Percentiles rank a stretch among this genome's conserved stretches.
Conservation (phyloP, 1,284 basidiomycete genomes). For the Cutaneotrichosporon sp. region DNA sequence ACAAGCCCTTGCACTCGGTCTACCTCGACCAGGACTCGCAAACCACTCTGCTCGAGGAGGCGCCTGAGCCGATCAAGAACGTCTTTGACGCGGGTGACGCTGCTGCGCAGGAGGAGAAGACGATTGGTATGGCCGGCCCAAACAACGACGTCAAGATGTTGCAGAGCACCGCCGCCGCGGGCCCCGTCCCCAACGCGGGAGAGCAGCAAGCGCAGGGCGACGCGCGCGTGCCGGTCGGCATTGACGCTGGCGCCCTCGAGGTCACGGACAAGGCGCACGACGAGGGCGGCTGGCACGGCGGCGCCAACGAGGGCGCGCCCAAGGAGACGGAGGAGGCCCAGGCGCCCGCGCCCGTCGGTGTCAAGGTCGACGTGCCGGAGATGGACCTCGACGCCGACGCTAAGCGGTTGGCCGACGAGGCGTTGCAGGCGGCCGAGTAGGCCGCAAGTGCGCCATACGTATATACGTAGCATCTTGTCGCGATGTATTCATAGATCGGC, state of each 20-base stretch:
- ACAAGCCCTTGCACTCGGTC: constrained; percentile 32
- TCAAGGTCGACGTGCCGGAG: constrained; percentile 29
- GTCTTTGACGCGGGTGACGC: constrained; percentile 46
- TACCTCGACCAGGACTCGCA: constrained; percentile 28
- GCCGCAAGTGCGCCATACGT: background rate
- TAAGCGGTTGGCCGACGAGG: constrained; percentile 40
- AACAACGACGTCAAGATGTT: constrained; percentile 44
- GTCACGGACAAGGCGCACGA: constrained; percentile 43
- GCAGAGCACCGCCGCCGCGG: constrained; percentile 33
- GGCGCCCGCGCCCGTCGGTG: constrained; percentile 22
- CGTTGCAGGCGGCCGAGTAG: constrained; percentile 20
- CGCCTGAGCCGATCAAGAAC: constrained; percentile 51
- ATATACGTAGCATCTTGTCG: background rate
- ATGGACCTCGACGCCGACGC: constrained; percentile 46
- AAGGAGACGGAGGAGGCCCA: constrained; percentile 11
- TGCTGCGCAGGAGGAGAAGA: constrained; percentile 47
- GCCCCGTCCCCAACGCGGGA: constrained; percentile 9
- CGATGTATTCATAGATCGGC: constrained; percentile 1
- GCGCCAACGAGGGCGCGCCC: constrained; percentile 46
- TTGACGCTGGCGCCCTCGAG: constrained; percentile 49
- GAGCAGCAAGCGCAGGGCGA: constrained; percentile 7
- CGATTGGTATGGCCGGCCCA: constrained; percentile 41
- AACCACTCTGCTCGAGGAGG: constrained; percentile 42
- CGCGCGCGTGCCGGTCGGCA: constrained; percentile 39
- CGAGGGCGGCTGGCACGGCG: constrained; percentile 53